Percentiles rank a stretch among this genome's conserved stretches.
These are phyloP conservation scores for Tolypocladium nubicola DNA, from an alignment of 2,329 filamentous ascomycete species.

Conservation along the genomic window DNA sequence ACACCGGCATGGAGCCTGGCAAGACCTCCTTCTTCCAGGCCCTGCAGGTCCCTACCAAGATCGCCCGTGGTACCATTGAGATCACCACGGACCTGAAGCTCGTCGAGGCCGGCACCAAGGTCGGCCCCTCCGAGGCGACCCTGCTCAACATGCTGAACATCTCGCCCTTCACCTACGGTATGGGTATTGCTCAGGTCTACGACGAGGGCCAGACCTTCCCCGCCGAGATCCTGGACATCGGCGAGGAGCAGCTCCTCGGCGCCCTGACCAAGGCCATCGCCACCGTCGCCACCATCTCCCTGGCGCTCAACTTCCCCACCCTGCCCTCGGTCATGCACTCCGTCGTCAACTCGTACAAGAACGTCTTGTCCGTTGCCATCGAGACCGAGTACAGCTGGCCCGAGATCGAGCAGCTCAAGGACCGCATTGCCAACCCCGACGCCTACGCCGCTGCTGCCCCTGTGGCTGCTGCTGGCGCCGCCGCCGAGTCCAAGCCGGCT, in stretches of 20 bases:
- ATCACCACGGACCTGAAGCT: slow-evolving; percentile 97
- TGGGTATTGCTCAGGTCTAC: slow-evolving; percentile 94
- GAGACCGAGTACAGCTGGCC: slow-evolving; percentile 90
- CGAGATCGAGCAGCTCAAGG: slow-evolving; percentile 95
- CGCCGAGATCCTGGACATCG: slow-evolving; percentile 78
- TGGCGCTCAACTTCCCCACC: slow-evolving; percentile 91
- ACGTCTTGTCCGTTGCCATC: slow-evolving; percentile 78
- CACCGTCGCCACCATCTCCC: slow-evolving; percentile 82
- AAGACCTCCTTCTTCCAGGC: slow-evolving; percentile 99
- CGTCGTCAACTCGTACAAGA: slow-evolving; percentile 97
- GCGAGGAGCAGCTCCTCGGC: slow-evolving; percentile 87
- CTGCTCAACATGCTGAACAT: slow-evolving; percentile 99
- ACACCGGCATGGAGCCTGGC: slow-evolving; percentile 99
- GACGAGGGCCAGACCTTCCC: slow-evolving; percentile 92
- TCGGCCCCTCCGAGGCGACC: slow-evolving; percentile 97
- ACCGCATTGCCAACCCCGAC: slow-evolving; percentile 98
- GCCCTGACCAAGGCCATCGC: slow-evolving; percentile 70
- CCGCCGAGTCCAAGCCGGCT: slow-evolving; percentile 37
- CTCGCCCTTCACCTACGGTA: slow-evolving; percentile 98
- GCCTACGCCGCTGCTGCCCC: slow-evolving; percentile 83
- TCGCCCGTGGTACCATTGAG: slow-evolving; percentile 99
- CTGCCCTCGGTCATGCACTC: slow-evolving; percentile 95
- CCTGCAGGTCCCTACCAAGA: slow-evolving; percentile 99
- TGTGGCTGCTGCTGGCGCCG: slow-evolving; percentile 45
- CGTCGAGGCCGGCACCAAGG: slow-evolving; percentile 84